Conservation (phyloP, 306 rosid genomes). For the Ammopiptanthus mongolicus region DNA sequence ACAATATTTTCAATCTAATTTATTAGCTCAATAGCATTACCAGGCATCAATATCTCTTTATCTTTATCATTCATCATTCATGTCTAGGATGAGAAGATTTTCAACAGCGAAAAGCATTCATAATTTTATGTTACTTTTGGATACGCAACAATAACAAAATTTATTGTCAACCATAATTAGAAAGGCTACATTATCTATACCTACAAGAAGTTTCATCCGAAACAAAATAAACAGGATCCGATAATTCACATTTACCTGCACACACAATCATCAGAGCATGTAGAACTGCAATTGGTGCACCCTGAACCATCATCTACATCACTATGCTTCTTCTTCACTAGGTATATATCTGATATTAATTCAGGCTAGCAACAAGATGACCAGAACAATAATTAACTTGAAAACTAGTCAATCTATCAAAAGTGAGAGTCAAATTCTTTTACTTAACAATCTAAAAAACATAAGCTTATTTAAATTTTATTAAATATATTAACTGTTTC, state of each 20-base stretch:
- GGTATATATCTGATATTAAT: constrained; percentile 58
- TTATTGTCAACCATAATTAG: neutral
- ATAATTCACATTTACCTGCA: constrained; percentile 63
- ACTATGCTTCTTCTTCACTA: constrained; percentile 87
- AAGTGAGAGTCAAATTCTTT: neutral
- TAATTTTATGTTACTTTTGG: neutral
- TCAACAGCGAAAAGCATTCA: neutral
- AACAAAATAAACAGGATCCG: neutral
- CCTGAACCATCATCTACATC: constrained; percentile 64
- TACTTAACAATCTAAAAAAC: constrained; percentile 10
- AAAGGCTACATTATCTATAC: neutral
- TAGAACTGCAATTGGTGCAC: constrained; percentile 58
- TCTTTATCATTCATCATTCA: neutral
- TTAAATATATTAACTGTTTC: constrained; percentile 8
- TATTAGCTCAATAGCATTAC: constrained; percentile 4
- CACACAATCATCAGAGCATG: constrained; percentile 74
- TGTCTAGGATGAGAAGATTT: neutral
- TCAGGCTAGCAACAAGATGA: constrained; percentile 36
- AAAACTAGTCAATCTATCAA: neutral
- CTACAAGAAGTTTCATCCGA: neutral
- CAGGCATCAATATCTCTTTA: constrained; percentile 1
- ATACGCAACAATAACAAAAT: neutral
- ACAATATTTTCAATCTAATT: neutral
- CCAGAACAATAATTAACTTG: constrained; percentile 1
- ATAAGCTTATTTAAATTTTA: neutral